Conservation (phyloP, 169 alveolate species). For the Cryptosporidium sp. region DNA sequence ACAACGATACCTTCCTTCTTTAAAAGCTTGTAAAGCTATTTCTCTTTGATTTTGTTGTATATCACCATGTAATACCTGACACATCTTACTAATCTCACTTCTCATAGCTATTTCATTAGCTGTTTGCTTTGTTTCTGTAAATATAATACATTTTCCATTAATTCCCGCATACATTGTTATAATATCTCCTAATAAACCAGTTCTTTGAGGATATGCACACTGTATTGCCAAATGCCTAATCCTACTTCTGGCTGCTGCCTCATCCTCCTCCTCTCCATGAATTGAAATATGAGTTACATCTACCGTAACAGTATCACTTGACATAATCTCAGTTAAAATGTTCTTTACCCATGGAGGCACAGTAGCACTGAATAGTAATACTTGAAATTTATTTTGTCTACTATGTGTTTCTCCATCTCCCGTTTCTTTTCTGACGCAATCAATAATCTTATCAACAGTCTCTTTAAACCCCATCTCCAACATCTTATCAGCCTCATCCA, state of each 20-base stretch:
- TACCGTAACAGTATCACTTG: conserved; percentile 65
- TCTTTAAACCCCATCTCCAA: conserved; percentile 88
- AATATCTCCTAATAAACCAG: conserved; percentile 88
- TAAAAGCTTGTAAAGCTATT: conserved; percentile 86
- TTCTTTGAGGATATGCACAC: conserved; percentile 86
- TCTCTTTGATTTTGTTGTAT: conserved; percentile 91
- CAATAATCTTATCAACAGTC: conserved; percentile 88
- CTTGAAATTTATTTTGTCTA: conserved; percentile 79
- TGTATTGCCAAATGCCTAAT: conserved; percentile 89
- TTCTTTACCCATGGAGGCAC: conserved; percentile 90
- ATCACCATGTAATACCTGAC: conserved; percentile 92
- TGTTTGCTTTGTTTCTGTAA: conserved; percentile 90
- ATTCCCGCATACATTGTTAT: conserved; percentile 86
- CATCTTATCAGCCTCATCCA: conserved; percentile 91
- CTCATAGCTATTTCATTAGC: conserved; percentile 88
- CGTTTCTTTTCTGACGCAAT: conserved; percentile 77
- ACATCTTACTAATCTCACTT: conserved; percentile 83
- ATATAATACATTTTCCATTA: conserved; percentile 83
- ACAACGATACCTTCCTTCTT: conserved; percentile 86
- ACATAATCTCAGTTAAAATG: conserved; percentile 82
- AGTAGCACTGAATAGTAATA: conserved; percentile 91
- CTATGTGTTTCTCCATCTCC: conserved; percentile 35
- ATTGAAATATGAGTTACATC: conserved; percentile 81
- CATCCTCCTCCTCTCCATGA: conserved; percentile 85
- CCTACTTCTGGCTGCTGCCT: conserved; percentile 85